Conservation (phyloP, 1,284 basidiomycete genomes). For the Sporisorium sorghi region DNA sequence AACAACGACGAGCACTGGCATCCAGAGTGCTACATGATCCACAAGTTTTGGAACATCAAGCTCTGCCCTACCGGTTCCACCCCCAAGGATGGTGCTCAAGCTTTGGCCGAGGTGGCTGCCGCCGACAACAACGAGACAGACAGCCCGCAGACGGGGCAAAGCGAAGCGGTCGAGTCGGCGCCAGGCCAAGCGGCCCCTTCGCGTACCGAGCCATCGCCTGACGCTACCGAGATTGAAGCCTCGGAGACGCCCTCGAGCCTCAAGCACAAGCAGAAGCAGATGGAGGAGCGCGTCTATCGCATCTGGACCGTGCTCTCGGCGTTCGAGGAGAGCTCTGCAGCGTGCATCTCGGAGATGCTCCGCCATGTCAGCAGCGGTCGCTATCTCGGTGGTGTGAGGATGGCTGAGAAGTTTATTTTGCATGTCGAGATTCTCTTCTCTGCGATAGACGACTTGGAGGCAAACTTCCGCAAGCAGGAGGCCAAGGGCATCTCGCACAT, state of each 20-base stretch:
- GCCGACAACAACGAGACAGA: slow-evolving; percentile 16
- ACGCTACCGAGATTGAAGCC: slow-evolving; percentile 74
- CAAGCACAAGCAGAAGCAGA: slow-evolving; percentile 88
- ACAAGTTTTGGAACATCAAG: slow-evolving; percentile 99
- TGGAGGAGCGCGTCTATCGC: slow-evolving; percentile 97
- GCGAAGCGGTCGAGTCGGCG: slow-evolving; percentile 35
- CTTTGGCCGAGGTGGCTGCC: slow-evolving; percentile 17
- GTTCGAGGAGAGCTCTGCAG: slow-evolving; percentile 98
- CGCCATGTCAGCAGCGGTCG: slow-evolving; percentile 92
- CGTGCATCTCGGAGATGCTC: slow-evolving; percentile 98
- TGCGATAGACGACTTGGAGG: slow-evolving; percentile 95
- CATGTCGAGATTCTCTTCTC: slow-evolving; percentile 98
- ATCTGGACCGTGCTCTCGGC: slow-evolving; percentile 99
- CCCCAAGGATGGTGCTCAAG: slow-evolving; percentile 51
- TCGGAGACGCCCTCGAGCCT: slow-evolving; percentile 84
- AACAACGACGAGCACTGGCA: slow-evolving; percentile 99
- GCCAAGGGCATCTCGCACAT: slow-evolving; percentile 90
- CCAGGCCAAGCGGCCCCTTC: slow-evolving; percentile 39
- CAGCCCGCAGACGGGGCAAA: slow-evolving; percentile 23
- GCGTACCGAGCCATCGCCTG: slow-evolving; percentile 46
- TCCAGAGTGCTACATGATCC: slow-evolving; percentile 99
- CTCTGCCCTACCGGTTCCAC: slow-evolving; percentile 72
- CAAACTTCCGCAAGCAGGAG: slow-evolving; percentile 82
- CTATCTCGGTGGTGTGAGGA: slow-evolving; percentile 94
- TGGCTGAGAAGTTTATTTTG: slow-evolving; percentile 98